These are phyloP conservation scores for Henckelia pumila DNA, from an alignment of 257 asterid genomes.

Conservation along the genomic window DNA sequence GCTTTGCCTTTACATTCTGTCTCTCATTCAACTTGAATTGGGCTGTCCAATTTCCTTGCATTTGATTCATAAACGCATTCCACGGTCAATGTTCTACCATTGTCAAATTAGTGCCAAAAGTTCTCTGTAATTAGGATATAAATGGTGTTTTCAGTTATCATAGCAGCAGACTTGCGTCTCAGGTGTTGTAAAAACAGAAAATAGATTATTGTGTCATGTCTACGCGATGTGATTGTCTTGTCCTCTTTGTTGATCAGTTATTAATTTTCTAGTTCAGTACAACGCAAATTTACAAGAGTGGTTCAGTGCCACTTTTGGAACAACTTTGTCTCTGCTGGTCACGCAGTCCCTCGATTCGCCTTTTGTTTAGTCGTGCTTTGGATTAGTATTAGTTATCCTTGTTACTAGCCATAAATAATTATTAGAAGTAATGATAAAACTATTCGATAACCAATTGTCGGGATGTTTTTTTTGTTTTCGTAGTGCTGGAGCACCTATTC, in stretches of 20 bases:
- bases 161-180: background rate
- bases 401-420: background rate
- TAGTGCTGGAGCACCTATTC: background rate
- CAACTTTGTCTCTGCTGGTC: background rate
- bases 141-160: background rate
- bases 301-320: background rate
- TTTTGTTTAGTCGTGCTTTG: background rate
- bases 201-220: background rate
- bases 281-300: background rate
- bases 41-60: background rate
- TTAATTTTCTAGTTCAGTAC: background rate
- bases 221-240: background rate
- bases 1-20: background rate
- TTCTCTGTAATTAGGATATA: background rate
- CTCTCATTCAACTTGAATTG: background rate
- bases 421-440: background rate
- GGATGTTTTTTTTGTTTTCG: background rate
- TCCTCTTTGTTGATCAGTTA: background rate
- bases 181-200: background rate
- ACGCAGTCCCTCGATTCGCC: background rate
- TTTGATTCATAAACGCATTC: background rate
- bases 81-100: background rate
- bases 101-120: background rate
- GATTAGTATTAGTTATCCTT: background rate
- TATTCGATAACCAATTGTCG: constrained; percentile 1